phyloP scores from a whole-genome alignment of 1,284 basidiomycete genomes.

The Tylopilus orsonianus region DNA sequence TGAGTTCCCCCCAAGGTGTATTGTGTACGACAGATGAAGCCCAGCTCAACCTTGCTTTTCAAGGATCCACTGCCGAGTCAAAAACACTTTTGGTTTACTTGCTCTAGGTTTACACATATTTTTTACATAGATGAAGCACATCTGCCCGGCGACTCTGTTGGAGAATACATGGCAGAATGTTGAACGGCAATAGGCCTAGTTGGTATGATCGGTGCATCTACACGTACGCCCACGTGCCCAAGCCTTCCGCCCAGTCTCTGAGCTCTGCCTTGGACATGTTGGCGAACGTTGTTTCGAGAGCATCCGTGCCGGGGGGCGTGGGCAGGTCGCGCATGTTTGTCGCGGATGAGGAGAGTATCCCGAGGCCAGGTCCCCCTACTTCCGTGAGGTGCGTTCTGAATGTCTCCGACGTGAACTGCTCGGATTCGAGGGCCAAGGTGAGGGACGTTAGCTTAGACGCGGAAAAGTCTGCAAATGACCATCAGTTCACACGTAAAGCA shows the following conservation, averaged over 20 bases:
- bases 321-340: conserved; percentile 5
- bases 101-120: not conserved
- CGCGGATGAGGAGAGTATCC: conserved; percentile 51
- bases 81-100: not conserved
- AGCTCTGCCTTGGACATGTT: conserved; percentile 46
- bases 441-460: conserved; percentile 58
- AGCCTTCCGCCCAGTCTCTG: conserved; percentile 53
- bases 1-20: not conserved
- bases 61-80: too few relatives aligned
- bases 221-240: conserved; percentile 68
- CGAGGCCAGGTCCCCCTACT: conserved; percentile 91
- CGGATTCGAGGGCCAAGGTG: conserved; percentile 49
- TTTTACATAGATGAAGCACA: conserved; percentile 8
- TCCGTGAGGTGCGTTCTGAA: conserved; percentile 90
- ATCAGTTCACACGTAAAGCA: conserved; percentile 9
- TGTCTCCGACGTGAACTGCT: conserved; percentile 46
- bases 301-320: conserved; percentile 17
- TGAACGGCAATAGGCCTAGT: not conserved
- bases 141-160: not conserved
- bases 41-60: too few relatives aligned
- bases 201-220: conserved; percentile 29
- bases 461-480: conserved; percentile 54
- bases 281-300: conserved; percentile 52
- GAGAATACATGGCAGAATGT: conserved; percentile 4
- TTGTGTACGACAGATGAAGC: too few relatives aligned